Base-by-base conservation (phyloP, 805 yeast species). In the Blastobotrys mokoenaii region DNA sequence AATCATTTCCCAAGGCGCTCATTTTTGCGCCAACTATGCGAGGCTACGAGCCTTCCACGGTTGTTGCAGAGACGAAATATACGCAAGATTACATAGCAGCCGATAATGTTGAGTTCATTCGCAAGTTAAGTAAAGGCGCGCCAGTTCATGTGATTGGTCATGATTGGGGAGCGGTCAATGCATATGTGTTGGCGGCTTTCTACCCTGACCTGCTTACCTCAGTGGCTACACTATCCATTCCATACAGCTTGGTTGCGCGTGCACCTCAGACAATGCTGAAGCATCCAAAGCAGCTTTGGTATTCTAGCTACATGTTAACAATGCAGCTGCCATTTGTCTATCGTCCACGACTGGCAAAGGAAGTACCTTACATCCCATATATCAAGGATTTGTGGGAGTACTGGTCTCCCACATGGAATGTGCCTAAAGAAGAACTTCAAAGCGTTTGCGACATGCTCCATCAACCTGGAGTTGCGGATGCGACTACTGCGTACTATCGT, bases 151-250 rank as follows among this genome's bases (percentile, higher is more conserved):
- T 58, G 1, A 49, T 58, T 7, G 61, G 61, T 18, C 61, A 58
- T 40, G 61, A 58, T 40, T 58, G 61, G 61, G 61, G 61, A 14
- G 58, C 61, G 0, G 27, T 54, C 8, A 51, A 44, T n/a, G 38
- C 53, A 2, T 58, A 48, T 46, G 41, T 48, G n/a, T 45, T 48
- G 11, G 56, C 53, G 8, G 32, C 34, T 30, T 15, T 41, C n/a
- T 43, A 43, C 38, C 59, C 60, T 1, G 53, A 54, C 6, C 41
- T 47, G 18, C 35, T 58, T 27, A 38, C 52, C 2, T 46, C 53
- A 2, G 41, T 51, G 22, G 46, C 46, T 2, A 42, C 57, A 3
- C 46, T 58, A 39, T 58, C 60, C 5, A 54, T 58, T 25, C 61
- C 61, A 6, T 54, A 55, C 43, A 15, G 14, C 6, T 22, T 49